Evolutionary conservation across 805 yeast genomes (phyloP), one percentile per base, ranked within the genome.

Genomic region (Wickerhamomyces canadensis): DNA sequence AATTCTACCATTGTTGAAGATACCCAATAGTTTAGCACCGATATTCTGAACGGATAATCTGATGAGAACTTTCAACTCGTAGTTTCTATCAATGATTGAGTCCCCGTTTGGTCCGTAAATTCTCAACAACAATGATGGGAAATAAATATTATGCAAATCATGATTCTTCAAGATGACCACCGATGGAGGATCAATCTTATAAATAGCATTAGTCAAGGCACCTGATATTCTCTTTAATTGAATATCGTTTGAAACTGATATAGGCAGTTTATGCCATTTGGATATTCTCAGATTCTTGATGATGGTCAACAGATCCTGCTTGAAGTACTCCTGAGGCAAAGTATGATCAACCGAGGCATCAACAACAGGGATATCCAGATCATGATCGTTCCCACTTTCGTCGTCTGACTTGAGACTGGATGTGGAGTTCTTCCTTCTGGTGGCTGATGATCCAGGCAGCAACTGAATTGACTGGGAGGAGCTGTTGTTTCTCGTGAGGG

Each of bases 141-240:
- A 76, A 49, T 61, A 58, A 42, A 52, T 60, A 42, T 58, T 50
- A 56, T 33, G 66, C 43, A 54, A 39, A 33, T 58, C 58, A 12
- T 53, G 40, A 39, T 52, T 68, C 53, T 55, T 57, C 36, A 45
- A 43, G 31, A 57, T 67, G 47, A 48, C 60, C 45, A 47, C 37
- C 2, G 52, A 41, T 0, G 77, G 78, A 37, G 84, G 80, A 50
- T 74, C 80, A 4, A 93, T 74, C 52, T 78, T 78, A 58, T 83
- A 93, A 37, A 91, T 84, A 24, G 89, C 82, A 58, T 93, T 93
- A 16, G 98, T 93, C 57, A 93, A 70, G 0, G 98, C 98, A 16
- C 98, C 98, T 26, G 85, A 76, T 34, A 93, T 86, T 46, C 96
- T 72, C 28, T 62, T 67, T 16, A 89, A 58, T 17, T 61, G 66